phyloP scores from a whole-genome alignment of 805 yeast genomes.

The Maudiozyma barnettii region DNA sequence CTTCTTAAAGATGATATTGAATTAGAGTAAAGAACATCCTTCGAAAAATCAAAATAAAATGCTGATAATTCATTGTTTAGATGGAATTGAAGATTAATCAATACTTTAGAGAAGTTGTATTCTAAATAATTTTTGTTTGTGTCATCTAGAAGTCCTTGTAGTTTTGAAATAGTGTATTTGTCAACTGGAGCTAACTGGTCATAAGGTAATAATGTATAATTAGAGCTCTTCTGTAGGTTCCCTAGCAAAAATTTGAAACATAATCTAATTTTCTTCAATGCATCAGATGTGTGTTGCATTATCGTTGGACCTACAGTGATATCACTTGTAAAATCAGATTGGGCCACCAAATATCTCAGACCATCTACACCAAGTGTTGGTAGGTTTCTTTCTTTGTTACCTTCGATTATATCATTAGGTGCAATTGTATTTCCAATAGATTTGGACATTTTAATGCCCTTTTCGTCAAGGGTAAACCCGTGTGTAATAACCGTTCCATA shows the following conservation, averaged over 20 bases:
- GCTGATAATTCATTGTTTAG: conserved; percentile 72
- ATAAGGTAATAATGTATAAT: conserved; percentile 30
- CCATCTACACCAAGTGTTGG: conserved; percentile 86
- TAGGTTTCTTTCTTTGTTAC: conserved; percentile 38
- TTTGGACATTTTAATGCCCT: conserved; percentile 88
- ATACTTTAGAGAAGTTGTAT: conserved; percentile 60
- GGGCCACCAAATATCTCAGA: conserved; percentile 81
- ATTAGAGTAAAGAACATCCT: conserved; percentile 80
- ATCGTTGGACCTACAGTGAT: conserved; percentile 65
- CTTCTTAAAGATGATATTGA: conserved; percentile 30
- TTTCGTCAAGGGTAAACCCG: conserved; percentile 84
- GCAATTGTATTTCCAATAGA: conserved; percentile 74
- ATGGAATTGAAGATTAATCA: conserved; percentile 59
- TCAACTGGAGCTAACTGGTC: conserved; percentile 43
- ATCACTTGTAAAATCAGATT: conserved; percentile 76
- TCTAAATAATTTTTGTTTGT: conserved; percentile 39
- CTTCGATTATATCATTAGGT: conserved; percentile 61
- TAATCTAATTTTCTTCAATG: conserved; percentile 69
- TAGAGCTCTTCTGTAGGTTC: conserved; percentile 43
- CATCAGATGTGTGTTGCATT: conserved; percentile 66
- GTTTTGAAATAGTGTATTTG: conserved; percentile 48
- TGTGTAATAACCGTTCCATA: conserved; percentile 75
- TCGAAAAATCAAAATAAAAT: conserved; percentile 74
- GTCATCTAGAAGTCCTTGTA: conserved; percentile 37
- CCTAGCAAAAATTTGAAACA: conserved; percentile 79